Evolutionary conservation across 495 filamentous ascomycete species (phyloP).

Genomic region (Amphirosellinia nigrospora): DNA sequence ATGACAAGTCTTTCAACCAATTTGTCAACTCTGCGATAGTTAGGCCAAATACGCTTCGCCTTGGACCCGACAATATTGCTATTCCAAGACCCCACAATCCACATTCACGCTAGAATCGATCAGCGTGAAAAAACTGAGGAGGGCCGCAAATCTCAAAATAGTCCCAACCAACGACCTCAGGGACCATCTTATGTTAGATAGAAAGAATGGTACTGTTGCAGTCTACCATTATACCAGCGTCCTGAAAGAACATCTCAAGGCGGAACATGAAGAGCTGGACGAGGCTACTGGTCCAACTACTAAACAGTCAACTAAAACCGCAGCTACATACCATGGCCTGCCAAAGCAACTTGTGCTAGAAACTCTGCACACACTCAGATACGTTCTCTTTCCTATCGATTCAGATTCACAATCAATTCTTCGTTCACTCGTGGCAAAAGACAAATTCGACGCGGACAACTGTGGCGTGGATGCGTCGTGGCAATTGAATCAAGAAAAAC

Average conservation of each 20-base stretch:
- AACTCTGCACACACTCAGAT: conserved; percentile 41
- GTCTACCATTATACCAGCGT: neutral
- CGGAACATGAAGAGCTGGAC: neutral
- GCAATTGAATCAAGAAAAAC: conserved; percentile 29
- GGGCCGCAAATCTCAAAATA: neutral
- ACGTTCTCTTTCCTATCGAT: conserved; percentile 44
- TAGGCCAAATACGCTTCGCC: neutral
- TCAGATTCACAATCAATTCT: conserved; percentile 41
- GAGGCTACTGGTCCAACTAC: neutral
- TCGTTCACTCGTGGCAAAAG: conserved; percentile 39
- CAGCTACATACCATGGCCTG: conserved; percentile 29
- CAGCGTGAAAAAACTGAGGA: neutral
- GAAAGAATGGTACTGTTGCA: conserved; percentile 2
- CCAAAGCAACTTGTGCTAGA: conserved; percentile 45
- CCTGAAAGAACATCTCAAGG: neutral
- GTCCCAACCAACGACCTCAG: neutral
- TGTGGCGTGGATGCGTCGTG: conserved; percentile 27
- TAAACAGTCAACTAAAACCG: neutral
- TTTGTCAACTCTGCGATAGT: conserved; percentile 1
- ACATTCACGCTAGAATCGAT: neutral
- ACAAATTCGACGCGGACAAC: conserved; percentile 43
- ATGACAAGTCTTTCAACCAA: neutral
- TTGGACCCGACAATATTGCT: neutral
- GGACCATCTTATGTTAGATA: neutral
- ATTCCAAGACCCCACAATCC: neutral